Base-by-base conservation (phyloP, 2,329 filamentous ascomycete species). In the Fusarium oligoseptatum region DNA sequence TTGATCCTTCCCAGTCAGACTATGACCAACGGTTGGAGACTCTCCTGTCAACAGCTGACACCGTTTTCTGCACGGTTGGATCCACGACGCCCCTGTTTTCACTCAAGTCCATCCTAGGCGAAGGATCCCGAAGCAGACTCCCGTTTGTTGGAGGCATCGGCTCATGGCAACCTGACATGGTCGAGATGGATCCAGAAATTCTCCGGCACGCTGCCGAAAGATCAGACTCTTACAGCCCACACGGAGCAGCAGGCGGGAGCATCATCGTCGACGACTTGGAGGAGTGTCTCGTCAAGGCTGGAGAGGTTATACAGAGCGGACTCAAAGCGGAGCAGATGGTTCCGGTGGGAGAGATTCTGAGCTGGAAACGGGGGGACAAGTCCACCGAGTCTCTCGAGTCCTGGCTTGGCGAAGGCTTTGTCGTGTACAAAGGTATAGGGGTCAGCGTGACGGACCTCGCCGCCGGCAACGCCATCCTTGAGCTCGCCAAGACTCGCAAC, bases 121-220 rank as follows among this genome's bases (percentile, higher is more conserved):
- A 61, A 2, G 61, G 56, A 2, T 17, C 29, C 22, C 43, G 48
- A 29, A 66, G 32, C 24, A 65, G 71, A 37, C 66, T 57, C 2
- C 72, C 67, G 4, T 88, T 87, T 67, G 83, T 89, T 14, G 85
- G 86, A 1, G 80, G 87, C 7, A 88, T 89, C 72, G 88, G 88
- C 3, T 89, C 88, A 8, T 89, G 88, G 72, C 87, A 85, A 75
- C 87, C 90, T 2, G 83, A 92, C 75, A 94, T 93, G 92, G 82
- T 89, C 17, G 92, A 94, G 79, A 77, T 94, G 14, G 89, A 93
- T 68, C 90, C 92, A 0, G 89, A 90, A 20, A 86, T 93, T 20
- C 82, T 93, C 8, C 73, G 72, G 2, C 64, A 78, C 15, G 72
- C 67, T 7, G 62, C 66, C 14, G 37, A 14, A 2, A 24, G 64